phyloP scores from a whole-genome alignment of 2,329 filamentous ascomycete genomes.

The Fusarium denticulatum region DNA sequence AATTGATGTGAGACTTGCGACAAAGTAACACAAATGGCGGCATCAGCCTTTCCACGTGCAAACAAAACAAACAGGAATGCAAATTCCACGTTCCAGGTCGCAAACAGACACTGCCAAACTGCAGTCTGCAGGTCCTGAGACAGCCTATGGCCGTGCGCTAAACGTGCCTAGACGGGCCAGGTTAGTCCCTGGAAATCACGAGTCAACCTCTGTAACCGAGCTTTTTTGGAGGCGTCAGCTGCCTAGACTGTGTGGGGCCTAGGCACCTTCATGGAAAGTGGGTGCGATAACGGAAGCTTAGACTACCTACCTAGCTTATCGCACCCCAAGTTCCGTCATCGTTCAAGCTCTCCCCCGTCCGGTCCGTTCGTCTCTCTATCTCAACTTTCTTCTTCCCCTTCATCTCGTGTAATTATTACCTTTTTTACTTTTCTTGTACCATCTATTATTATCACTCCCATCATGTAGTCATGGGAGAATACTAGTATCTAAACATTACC shows the following conservation, averaged over 20 bases:
- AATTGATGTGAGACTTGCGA: background rate
- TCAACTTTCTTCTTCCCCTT: slow-evolving; percentile 12
- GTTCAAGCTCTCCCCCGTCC: slow-evolving; percentile 30
- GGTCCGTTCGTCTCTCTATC: background rate
- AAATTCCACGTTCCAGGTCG: slow-evolving; percentile 8
- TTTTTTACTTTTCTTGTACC: background rate
- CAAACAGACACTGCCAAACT: background rate
- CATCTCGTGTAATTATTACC: slow-evolving; percentile 3
- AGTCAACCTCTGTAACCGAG: slow-evolving; percentile 21
- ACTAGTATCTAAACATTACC: background rate
- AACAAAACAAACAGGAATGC: background rate
- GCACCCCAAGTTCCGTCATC: slow-evolving; percentile 29
- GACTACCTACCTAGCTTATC: slow-evolving; percentile 36
- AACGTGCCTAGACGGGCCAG: slow-evolving; percentile 7
- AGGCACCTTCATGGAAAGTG: background rate
- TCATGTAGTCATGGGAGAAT: slow-evolving; percentile 38
- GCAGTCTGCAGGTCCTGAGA: slow-evolving; percentile 4
- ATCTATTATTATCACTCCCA: slow-evolving; percentile 11
- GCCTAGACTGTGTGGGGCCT: slow-evolving; percentile 16
- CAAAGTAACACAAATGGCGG: slow-evolving; percentile 5
- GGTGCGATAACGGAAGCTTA: slow-evolving; percentile 39
- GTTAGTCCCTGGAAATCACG: slow-evolving; percentile 14
- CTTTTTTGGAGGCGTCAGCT: slow-evolving; percentile 23
- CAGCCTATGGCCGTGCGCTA: background rate
- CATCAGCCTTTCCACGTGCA: slow-evolving; percentile 23